phyloP scores from a whole-genome alignment of 495 filamentous ascomycete genomes.

The Wilcoxina mikolae region DNA sequence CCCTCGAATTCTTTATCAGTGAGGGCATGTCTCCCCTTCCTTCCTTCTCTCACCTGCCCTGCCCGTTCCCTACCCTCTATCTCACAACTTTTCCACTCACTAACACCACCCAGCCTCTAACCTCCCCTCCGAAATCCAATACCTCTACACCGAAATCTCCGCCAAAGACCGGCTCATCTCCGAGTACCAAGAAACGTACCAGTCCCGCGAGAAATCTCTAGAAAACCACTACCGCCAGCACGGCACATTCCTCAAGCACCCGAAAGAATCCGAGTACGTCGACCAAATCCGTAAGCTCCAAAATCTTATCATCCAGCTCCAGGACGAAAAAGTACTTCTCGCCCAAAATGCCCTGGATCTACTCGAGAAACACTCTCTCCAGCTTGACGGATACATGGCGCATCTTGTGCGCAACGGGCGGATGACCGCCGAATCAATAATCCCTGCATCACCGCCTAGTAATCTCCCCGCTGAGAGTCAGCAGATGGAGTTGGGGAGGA shows the following conservation, averaged over 20 bases:
- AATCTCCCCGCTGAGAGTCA: constrained; percentile 23
- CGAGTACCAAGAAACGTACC: constrained; percentile 58
- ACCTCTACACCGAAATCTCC: constrained; percentile 85
- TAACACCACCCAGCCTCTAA: constrained; percentile 64
- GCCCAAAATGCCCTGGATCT: constrained; percentile 61
- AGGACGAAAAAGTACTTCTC: constrained; percentile 75
- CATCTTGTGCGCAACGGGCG: constrained; percentile 64
- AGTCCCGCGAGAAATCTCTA: constrained; percentile 60
- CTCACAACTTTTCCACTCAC: too few relatives aligned
- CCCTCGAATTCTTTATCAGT: constrained; percentile 86
- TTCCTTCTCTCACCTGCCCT: background rate
- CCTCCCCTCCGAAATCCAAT: constrained; percentile 76
- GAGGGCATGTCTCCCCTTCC: constrained; percentile 37
- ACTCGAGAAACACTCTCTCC: constrained; percentile 77
- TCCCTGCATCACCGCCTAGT: constrained; percentile 52
- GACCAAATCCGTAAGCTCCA: constrained; percentile 58
- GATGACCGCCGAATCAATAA: constrained; percentile 60
- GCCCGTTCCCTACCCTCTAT: too few relatives aligned
- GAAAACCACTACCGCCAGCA: constrained; percentile 83
- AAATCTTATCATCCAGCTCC: constrained; percentile 52
- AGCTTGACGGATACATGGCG: constrained; percentile 74
- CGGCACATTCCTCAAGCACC: constrained; percentile 64
- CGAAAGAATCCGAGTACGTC: constrained; percentile 65
- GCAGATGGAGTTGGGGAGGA: background rate
- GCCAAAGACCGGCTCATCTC: constrained; percentile 72